A percentile compares a stretch with the other conserved stretches of the same genome.
phyloP scores from a whole-genome alignment of 495 filamentous ascomycete genomes.

The Copromyces sp. region DNA sequence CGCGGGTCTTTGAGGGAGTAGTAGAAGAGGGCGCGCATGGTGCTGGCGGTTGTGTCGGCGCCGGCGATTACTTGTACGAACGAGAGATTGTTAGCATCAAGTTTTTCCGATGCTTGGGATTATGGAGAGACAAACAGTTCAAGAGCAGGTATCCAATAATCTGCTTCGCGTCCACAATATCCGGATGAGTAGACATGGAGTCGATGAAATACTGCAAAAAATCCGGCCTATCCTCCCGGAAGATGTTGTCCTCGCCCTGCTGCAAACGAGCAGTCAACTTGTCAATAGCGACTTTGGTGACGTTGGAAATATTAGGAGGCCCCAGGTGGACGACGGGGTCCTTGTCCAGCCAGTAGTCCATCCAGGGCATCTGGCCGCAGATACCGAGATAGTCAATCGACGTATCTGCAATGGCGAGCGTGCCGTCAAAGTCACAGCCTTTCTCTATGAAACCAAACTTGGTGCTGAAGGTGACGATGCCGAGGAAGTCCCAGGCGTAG shows the following conservation, averaged over 20 bases:
- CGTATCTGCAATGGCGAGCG: constrained; percentile 12
- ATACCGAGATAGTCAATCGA: constrained; percentile 17
- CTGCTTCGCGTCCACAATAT: constrained; percentile 15
- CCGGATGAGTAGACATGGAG: constrained; percentile 17
- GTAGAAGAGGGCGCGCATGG: constrained; percentile 26
- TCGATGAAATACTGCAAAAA: constrained; percentile 24
- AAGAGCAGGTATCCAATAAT: constrained; percentile 17
- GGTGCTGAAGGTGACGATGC: constrained; percentile 32
- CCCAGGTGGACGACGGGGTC: constrained; percentile 18
- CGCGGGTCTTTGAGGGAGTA: constrained; percentile 24
- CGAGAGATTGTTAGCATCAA: too few relatives aligned
- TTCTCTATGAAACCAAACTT: constrained; percentile 20
- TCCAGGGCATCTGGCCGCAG: constrained; percentile 22
- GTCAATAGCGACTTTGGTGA: constrained; percentile 13
- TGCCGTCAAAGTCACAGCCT: constrained; percentile 18
- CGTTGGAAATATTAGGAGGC: constrained; percentile 13
- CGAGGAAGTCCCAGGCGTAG: constrained; percentile 34
- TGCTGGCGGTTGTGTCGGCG: constrained; percentile 33
- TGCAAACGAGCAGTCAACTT: constrained; percentile 13
- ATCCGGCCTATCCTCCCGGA: constrained; percentile 10
- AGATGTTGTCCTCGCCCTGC: constrained; percentile 14
- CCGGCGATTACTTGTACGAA: constrained; percentile 28
- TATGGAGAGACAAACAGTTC: constrained; percentile 19
- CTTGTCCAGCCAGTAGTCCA: constrained; percentile 21
- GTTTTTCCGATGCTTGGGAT: neutral